Evolutionary conservation across 2,329 filamentous ascomycete genomes (phyloP).

Genomic region (Pseudogymnoascus sp.): DNA sequence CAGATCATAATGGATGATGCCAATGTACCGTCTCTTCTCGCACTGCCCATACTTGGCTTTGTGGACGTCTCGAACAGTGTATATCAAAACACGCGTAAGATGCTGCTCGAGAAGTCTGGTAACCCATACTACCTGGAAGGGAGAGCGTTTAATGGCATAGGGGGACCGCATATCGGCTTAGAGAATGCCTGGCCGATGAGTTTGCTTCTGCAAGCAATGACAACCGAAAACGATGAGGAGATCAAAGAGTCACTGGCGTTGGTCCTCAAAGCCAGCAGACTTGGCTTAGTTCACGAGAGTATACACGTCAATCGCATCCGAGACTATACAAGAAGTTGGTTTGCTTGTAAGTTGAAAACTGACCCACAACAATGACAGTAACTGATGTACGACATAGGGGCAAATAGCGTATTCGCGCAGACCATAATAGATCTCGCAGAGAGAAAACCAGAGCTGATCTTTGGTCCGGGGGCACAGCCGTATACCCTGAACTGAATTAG

Average conservation of each 20-base stretch:
- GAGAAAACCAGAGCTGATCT: conserved; percentile 81
- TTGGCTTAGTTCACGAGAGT: conserved; percentile 87
- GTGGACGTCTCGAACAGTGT: conserved; percentile 55
- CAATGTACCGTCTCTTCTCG: conserved; percentile 74
- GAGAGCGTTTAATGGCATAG: conserved; percentile 74
- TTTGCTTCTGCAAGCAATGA: conserved; percentile 84
- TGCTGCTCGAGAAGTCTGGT: conserved; percentile 36
- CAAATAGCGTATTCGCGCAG: conserved; percentile 90
- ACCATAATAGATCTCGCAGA: conserved; percentile 85
- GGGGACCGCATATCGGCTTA: conserved; percentile 79
- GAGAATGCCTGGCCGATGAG: conserved; percentile 96
- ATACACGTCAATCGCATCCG: conserved; percentile 67
- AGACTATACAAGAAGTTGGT: conserved; percentile 85
- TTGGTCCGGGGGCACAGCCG: conserved; percentile 55
- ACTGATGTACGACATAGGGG: conserved; percentile 45
- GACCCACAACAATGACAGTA: background rate
- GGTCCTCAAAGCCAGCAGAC: conserved; percentile 66
- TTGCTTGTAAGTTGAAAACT: conserved; percentile 54
- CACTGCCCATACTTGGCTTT: conserved; percentile 73
- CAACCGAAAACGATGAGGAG: conserved; percentile 73
- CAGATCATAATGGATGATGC: conserved; percentile 83
- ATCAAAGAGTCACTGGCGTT: conserved; percentile 65
- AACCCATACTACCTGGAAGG: conserved; percentile 89
- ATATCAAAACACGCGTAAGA: conserved; percentile 82
- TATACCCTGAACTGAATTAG: conserved; percentile 38